Conservation (phyloP, 176 grass and related monocot species). For the Elaeis guineensis region DNA sequence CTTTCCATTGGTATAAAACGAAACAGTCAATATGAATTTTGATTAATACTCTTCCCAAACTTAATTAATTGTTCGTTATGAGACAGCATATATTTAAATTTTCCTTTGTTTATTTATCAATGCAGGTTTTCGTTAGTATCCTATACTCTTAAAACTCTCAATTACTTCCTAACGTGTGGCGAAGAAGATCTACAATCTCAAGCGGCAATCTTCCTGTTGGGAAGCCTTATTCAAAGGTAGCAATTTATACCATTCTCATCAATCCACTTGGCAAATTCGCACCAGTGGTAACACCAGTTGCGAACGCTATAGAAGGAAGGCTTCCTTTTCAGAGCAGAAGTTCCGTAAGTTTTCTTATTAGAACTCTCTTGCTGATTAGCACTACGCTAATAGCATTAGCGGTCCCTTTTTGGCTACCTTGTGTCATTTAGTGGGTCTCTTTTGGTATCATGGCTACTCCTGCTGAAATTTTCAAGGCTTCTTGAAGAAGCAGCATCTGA, state of each 20-base stretch:
- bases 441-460: constrained; percentile 39
- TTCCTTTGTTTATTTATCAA: neutral
- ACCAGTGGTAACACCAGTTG: constrained; percentile 42
- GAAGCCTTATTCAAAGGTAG: constrained; percentile 40
- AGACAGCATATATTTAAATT: too few relatives aligned
- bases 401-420: constrained; percentile 55
- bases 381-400: constrained; percentile 36
- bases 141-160: constrained; percentile 36
- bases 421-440: constrained; percentile 51
- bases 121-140: neutral
- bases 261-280: constrained; percentile 52
- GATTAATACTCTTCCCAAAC: neutral
- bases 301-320: constrained; percentile 28
- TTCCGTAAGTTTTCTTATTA: constrained; percentile 20
- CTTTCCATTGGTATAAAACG: too few relatives aligned
- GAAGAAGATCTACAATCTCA: constrained; percentile 26
- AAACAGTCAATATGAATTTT: too few relatives aligned
- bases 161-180: too few relatives aligned
- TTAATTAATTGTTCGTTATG: neutral
- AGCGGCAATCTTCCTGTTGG: constrained; percentile 38
- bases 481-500: neutral
- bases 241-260: constrained; percentile 46
- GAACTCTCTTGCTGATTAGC: constrained; percentile 36
- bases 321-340: neutral
- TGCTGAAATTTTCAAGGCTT: constrained; percentile 40